A percentile compares a stretch with the other conserved stretches of the same genome.
phyloP scores from a whole-genome alignment of 2,329 filamentous ascomycete species.

The Cercospora zeina region DNA sequence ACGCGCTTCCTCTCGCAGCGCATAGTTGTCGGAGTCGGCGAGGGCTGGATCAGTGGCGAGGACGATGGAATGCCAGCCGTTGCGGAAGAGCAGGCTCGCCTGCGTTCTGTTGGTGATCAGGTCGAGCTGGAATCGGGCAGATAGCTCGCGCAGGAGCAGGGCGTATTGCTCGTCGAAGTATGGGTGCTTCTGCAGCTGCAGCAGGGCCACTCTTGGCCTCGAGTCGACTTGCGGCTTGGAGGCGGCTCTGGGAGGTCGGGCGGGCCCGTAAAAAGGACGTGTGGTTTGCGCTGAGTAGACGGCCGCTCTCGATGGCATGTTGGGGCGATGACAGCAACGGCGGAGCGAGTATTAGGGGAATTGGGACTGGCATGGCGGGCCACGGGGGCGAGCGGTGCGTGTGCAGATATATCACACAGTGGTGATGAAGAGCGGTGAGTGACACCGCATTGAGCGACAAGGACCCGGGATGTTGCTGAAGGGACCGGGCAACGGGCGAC shows the following conservation, averaged over 20 bases:
- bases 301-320: conserved; percentile 24
- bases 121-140: conserved; percentile 22
- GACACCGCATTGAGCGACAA: conserved; percentile 23
- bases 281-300: conserved; percentile 19
- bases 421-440: conserved; percentile 22
- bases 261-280: conserved; percentile 22
- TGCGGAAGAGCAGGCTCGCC: conserved; percentile 18
- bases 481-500: conserved; percentile 9
- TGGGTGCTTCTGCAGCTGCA: conserved; percentile 28
- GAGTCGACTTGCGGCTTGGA: conserved; percentile 3
- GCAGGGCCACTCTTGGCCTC: conserved; percentile 21
- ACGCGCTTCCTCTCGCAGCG: conserved; percentile 22
- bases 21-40: conserved; percentile 15
- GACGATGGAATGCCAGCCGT: conserved; percentile 17
- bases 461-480: conserved; percentile 17
- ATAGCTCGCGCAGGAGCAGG: conserved; percentile 17
- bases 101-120: conserved; percentile 20
- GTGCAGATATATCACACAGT: conserved; percentile 9
- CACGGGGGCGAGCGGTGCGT: conserved; percentile 5
- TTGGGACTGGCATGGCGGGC: conserved; percentile 10
- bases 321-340: conserved; percentile 12
- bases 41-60: conserved; percentile 27
- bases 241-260: conserved; percentile 11
- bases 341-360: conserved; percentile 10
- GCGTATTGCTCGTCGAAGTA: conserved; percentile 27